Percentiles rank a stretch among this genome's conserved stretches.
Evolutionary conservation across 768 basidiomycete genomes (phyloP).

Genomic region (Cystobasidiopsis lactophilus): DNA sequence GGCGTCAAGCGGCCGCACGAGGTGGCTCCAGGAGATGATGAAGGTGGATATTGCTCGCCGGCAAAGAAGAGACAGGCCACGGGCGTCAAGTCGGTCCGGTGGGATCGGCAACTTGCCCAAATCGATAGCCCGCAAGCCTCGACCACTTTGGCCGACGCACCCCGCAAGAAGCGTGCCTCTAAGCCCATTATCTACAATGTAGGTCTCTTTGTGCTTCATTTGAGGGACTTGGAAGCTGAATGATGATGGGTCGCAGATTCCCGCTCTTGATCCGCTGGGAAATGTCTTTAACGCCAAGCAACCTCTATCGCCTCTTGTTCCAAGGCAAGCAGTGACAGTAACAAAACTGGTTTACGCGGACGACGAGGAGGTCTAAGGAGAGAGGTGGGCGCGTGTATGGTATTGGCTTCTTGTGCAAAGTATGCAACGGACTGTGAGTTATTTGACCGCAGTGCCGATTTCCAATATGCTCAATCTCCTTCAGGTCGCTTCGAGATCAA

Average conservation of each 20-base stretch:
- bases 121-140: neutral
- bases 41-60: neutral
- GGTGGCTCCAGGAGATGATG: neutral
- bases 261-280: neutral
- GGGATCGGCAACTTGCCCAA: conserved; percentile 3
- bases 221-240: neutral
- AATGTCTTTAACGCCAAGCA: conserved; percentile 5
- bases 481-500: too few relatives aligned
- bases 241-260: neutral
- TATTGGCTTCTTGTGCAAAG: too few relatives aligned
- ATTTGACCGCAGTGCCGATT: too few relatives aligned
- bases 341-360: conserved; percentile 6
- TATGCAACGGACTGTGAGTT: too few relatives aligned
- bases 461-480: too few relatives aligned
- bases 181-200: neutral
- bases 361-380: neutral
- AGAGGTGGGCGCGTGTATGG: neutral
- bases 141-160: neutral
- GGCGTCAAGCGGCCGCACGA: neutral
- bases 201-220: neutral
- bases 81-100: neutral
- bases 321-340: conserved; percentile 1
- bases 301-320: conserved; percentile 5
- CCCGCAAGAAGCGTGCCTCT: neutral
- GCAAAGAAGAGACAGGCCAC: neutral